Conservation (phyloP, 805 yeast genomes). For the Zygoascus bituminiphila region DNA sequence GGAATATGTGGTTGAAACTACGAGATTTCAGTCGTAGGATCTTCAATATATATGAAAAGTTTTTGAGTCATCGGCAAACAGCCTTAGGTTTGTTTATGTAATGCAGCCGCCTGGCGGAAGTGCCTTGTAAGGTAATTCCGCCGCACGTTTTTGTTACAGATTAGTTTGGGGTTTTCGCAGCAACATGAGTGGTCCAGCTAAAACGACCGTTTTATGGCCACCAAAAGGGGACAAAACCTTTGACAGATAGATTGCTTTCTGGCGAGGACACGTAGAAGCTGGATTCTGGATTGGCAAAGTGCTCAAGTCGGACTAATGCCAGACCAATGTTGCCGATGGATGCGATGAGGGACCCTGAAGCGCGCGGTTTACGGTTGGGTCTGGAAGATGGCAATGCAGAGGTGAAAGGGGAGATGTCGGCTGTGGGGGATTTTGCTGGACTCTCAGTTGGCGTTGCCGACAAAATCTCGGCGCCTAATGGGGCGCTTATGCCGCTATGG, state of each 20-base stretch:
- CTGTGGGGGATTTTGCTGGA: background rate
- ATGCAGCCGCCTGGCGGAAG: background rate
- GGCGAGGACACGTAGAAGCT: conserved; percentile 23
- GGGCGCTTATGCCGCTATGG: background rate
- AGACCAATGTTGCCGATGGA: conserved; percentile 56
- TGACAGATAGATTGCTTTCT: conserved; percentile 33
- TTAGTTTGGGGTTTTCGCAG: too few species aligned
- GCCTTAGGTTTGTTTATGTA: background rate
- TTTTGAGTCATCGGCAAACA: background rate
- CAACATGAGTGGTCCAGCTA: background rate
- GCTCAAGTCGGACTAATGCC: conserved; percentile 47
- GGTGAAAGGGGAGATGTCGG: background rate
- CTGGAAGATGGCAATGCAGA: background rate
- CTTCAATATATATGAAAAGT: background rate
- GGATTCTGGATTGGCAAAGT: conserved; percentile 31
- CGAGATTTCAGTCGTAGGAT: background rate
- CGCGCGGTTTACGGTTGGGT: conserved; percentile 32
- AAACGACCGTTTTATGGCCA: conserved; percentile 44
- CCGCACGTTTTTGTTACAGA: background rate
- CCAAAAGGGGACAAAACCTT: conserved; percentile 61
- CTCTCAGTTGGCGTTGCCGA: background rate
- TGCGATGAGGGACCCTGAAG: conserved; percentile 56
- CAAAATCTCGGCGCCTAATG: conserved; percentile 12
- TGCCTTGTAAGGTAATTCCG: background rate
- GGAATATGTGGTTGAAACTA: background rate